Percentiles rank a stretch among this genome's conserved stretches.
phyloP scores from a whole-genome alignment of 495 filamentous ascomycete species.

The Friedmanniomyces simplex region DNA sequence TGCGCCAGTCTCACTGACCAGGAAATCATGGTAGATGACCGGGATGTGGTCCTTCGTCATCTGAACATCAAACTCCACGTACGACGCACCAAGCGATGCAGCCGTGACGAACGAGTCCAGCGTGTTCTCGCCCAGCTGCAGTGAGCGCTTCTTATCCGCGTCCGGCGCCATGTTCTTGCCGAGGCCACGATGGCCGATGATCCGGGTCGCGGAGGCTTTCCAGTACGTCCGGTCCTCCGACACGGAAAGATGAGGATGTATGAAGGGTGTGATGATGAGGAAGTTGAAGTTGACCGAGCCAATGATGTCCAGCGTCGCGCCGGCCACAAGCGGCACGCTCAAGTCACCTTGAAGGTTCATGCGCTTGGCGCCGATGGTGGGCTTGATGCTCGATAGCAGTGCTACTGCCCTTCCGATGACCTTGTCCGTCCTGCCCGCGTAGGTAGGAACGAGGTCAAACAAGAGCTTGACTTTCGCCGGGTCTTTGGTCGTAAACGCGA shows the following conservation, averaged over 20 bases:
- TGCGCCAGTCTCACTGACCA: slow-evolving; percentile 96
- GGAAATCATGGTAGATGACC: slow-evolving; percentile 97
- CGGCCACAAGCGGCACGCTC: slow-evolving; percentile 79
- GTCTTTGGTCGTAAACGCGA: slow-evolving; percentile 73
- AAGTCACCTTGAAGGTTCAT: slow-evolving; percentile 89
- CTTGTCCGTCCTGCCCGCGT: slow-evolving; percentile 76
- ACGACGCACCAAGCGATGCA: slow-evolving; percentile 81
- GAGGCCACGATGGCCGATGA: slow-evolving; percentile 88
- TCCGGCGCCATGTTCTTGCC: slow-evolving; percentile 64
- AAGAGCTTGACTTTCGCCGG: slow-evolving; percentile 72
- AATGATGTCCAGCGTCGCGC: slow-evolving; percentile 75
- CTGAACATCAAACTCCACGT: slow-evolving; percentile 92
- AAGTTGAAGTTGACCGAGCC: slow-evolving; percentile 95
- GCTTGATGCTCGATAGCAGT: slow-evolving; percentile 73
- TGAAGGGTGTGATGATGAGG: slow-evolving; percentile 85
- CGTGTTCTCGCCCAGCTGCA: slow-evolving; percentile 95
- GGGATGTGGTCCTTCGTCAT: slow-evolving; percentile 97
- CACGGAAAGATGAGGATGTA: slow-evolving; percentile 85
- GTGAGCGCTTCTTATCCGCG: slow-evolving; percentile 57
- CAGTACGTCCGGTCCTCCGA: slow-evolving; percentile 88
- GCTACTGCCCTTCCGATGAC: slow-evolving; percentile 90
- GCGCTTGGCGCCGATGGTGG: slow-evolving; percentile 63
- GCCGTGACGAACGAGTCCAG: slow-evolving; percentile 91
- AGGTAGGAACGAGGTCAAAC: slow-evolving; percentile 96
- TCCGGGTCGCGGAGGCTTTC: slow-evolving; percentile 76